phyloP scores from a whole-genome alignment of 306 rosid species.

The Ceratonia siliqua region DNA sequence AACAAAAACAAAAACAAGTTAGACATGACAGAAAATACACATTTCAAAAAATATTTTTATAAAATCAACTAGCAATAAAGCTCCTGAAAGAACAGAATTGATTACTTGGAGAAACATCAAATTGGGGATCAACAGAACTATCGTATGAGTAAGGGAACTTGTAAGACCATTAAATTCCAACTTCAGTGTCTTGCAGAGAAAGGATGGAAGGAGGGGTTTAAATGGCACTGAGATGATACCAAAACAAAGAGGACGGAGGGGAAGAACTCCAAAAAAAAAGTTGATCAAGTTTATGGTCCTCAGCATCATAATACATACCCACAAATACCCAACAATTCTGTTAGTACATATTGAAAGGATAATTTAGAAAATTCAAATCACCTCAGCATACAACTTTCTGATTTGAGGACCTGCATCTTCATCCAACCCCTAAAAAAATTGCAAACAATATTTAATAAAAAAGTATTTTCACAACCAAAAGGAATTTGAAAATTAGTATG shows the following conservation, averaged over 20 bases:
- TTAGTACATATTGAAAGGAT: conserved; percentile 1
- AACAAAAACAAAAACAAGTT: background rate
- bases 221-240: background rate
- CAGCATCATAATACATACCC: conserved; percentile 5
- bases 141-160: background rate
- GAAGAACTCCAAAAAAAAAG: conserved; percentile 30
- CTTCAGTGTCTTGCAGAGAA: background rate
- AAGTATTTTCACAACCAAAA: conserved; percentile 25
- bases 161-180: conserved; percentile 24
- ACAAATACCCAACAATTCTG: conserved; percentile 11
- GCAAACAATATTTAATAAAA: conserved; percentile 38
- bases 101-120: background rate
- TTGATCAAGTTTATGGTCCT: conserved; percentile 22
- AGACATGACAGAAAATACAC: conserved; percentile 8
- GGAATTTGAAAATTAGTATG: conserved; percentile 23
- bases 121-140: background rate
- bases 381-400: conserved; percentile 93
- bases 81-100: conserved; percentile 22
- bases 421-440: conserved; percentile 82
- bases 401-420: conserved; percentile 91
- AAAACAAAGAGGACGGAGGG: conserved; percentile 11
- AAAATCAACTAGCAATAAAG: conserved; percentile 11
- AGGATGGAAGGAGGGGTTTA: conserved; percentile 5
- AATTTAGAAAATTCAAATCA: conserved; percentile 35
- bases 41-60: background rate